These are phyloP conservation scores for Rutstroemia sydowiana DNA, from an alignment of 2,329 filamentous ascomycete genomes.

Conservation along the genomic window DNA sequence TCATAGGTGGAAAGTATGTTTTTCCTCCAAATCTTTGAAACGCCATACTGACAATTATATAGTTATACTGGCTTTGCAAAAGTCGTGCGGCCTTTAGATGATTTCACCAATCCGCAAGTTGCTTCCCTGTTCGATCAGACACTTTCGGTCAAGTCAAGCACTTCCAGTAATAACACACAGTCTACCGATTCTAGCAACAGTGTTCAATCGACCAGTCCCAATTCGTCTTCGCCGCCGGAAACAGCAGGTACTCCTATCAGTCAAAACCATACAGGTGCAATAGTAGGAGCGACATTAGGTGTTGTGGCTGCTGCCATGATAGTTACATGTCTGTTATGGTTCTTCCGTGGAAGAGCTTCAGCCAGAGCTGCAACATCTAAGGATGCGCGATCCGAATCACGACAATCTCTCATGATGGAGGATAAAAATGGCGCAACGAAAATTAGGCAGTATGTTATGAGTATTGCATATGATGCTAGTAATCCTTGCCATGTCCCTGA, in stretches of 20 bases:
- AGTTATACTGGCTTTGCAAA: constrained; percentile 5
- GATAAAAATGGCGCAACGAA: neutral
- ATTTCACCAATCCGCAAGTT: neutral
- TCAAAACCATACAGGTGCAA: neutral
- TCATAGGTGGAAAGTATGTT: constrained; percentile 27
- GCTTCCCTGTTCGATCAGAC: constrained; percentile 4
- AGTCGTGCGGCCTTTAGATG: neutral
- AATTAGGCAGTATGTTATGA: neutral
- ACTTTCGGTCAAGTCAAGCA: neutral
- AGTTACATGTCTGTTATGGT: constrained; percentile 1
- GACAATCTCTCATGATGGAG: neutral
- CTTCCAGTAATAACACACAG: neutral
- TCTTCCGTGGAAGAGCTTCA: neutral
- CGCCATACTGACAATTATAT: neutral
- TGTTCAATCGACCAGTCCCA: neutral
- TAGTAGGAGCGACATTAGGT: constrained; percentile 6
- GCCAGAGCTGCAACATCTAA: neutral
- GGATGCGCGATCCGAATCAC: neutral
- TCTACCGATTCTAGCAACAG: neutral
- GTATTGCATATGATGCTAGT: neutral
- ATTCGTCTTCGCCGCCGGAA: neutral
- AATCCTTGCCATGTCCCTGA: neutral
- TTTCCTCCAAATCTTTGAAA: neutral
- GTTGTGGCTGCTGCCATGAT: neutral
- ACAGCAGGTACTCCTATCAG: neutral